Evolutionary conservation across 2,329 filamentous ascomycete genomes (phyloP).

Genomic region (Penicillium sp.): DNA sequence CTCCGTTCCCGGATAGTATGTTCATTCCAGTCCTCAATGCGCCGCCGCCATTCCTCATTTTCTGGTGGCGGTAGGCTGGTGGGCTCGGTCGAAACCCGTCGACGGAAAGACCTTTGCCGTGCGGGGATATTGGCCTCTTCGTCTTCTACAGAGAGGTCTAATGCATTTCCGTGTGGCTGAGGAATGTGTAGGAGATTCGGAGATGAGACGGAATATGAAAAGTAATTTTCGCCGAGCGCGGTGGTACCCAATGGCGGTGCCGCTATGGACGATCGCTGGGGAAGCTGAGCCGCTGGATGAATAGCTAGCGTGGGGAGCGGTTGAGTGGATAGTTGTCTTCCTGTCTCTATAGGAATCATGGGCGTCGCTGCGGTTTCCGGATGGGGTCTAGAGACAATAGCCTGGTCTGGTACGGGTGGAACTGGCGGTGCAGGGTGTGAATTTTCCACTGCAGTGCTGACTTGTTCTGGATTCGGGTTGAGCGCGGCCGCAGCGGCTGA

Average conservation of each 20-base stretch:
- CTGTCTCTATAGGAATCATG: neutral
- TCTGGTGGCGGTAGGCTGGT: slow-evolving; percentile 26
- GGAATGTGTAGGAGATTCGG: slow-evolving; percentile 29
- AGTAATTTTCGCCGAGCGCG: slow-evolving; percentile 19
- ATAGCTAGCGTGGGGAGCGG: slow-evolving; percentile 14
- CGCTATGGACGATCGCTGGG: slow-evolving; percentile 5
- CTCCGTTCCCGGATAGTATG: slow-evolving; percentile 34
- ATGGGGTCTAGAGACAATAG: no score
- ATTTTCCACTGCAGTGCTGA: no score
- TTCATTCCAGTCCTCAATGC: slow-evolving; percentile 39
- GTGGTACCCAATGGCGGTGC: slow-evolving; percentile 14
- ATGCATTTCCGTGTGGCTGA: slow-evolving; percentile 16
- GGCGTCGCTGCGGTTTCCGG: neutral
- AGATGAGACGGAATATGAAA: slow-evolving; percentile 31
- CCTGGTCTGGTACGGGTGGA: no score
- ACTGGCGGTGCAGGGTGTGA: no score
- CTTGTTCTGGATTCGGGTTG: slow-evolving; percentile 6
- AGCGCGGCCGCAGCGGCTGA: slow-evolving; percentile 7
- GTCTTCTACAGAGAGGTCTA: slow-evolving; percentile 17
- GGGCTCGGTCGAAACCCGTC: slow-evolving; percentile 32
- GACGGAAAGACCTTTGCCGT: slow-evolving; percentile 20
- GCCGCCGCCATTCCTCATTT: slow-evolving; percentile 34
- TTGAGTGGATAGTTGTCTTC: slow-evolving; percentile 1
- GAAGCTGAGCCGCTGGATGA: slow-evolving; percentile 9
- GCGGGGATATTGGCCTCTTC: slow-evolving; percentile 18